Conservation (phyloP, 2,329 filamentous ascomycete genomes). For the Colletotrichum camelliae region DNA sequence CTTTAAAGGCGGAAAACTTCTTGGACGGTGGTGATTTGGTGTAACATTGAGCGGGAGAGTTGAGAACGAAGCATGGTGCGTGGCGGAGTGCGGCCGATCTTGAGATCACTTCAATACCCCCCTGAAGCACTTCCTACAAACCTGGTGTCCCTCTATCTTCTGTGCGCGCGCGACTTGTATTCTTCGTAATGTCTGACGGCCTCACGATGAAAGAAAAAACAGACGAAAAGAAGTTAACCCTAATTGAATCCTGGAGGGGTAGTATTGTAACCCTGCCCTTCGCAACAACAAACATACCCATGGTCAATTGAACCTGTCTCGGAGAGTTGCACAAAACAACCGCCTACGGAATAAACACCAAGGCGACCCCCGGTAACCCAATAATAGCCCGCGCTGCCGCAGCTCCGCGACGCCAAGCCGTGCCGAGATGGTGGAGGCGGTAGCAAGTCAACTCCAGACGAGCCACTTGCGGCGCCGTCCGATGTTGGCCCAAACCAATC, state of each 20-base stretch:
- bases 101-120: not conserved
- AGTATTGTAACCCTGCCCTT: not conserved
- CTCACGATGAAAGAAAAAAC: not conserved
- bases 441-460: not conserved
- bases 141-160: not conserved
- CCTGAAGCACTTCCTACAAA: not conserved
- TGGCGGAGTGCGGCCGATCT: not conserved
- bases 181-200: not conserved
- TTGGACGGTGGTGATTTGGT: not conserved
- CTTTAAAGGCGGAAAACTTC: not conserved
- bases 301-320: not conserved
- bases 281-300: not conserved
- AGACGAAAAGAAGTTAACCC: not conserved
- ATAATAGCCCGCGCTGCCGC: conserved; percentile 15
- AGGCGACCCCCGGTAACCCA: not conserved
- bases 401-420: conserved; percentile 20
- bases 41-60: not conserved
- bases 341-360: not conserved
- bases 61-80: not conserved
- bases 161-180: not conserved
- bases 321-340: not conserved
- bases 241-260: not conserved
- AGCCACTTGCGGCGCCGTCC: conserved; percentile 10
- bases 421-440: conserved; percentile 17
- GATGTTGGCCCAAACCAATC: not conserved